Evolutionary conservation across 139 green algal species (phyloP).

Genomic region (Picochlorum sp.): DNA sequence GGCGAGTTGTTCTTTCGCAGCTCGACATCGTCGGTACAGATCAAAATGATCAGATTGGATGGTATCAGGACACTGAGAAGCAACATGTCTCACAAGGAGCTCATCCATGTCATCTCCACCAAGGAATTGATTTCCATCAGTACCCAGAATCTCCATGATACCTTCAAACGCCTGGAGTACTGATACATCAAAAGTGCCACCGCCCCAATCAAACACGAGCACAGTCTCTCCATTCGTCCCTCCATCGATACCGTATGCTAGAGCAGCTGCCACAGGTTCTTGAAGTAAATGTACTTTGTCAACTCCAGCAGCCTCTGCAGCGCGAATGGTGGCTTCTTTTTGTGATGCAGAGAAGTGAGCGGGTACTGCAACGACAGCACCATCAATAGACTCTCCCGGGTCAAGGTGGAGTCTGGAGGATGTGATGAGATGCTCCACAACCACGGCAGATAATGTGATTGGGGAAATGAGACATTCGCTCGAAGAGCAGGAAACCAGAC

Average conservation of each 20-base stretch:
- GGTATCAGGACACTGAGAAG: constrained; percentile 26
- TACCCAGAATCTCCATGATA: constrained; percentile 60
- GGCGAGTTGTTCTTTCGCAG: background rate
- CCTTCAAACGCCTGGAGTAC: constrained; percentile 73
- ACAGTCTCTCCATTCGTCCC: constrained; percentile 38
- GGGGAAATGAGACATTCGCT: background rate
- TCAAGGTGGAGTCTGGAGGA: constrained; percentile 25
- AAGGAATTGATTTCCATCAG: constrained; percentile 53
- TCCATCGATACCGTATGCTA: constrained; percentile 66
- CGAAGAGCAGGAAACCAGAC: too few species aligned
- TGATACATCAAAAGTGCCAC: constrained; percentile 69
- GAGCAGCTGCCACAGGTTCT: constrained; percentile 64
- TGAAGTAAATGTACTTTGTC: constrained; percentile 39
- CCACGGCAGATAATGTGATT: constrained; percentile 20
- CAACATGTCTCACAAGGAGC: constrained; percentile 9
- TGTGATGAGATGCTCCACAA: constrained; percentile 45
- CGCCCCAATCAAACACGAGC: constrained; percentile 79
- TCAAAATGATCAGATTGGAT: background rate
- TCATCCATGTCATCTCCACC: constrained; percentile 73
- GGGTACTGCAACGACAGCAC: constrained; percentile 58
- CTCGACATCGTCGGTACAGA: background rate
- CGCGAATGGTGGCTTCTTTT: constrained; percentile 45
- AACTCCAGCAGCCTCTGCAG: constrained; percentile 50
- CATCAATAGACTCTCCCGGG: constrained; percentile 3
- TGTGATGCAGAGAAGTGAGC: constrained; percentile 55